A percentile compares a stretch with the other conserved stretches of the same genome.
Conservation (phyloP, 352 stramenopile genomes). For the Elongisporangium anandrum region DNA sequence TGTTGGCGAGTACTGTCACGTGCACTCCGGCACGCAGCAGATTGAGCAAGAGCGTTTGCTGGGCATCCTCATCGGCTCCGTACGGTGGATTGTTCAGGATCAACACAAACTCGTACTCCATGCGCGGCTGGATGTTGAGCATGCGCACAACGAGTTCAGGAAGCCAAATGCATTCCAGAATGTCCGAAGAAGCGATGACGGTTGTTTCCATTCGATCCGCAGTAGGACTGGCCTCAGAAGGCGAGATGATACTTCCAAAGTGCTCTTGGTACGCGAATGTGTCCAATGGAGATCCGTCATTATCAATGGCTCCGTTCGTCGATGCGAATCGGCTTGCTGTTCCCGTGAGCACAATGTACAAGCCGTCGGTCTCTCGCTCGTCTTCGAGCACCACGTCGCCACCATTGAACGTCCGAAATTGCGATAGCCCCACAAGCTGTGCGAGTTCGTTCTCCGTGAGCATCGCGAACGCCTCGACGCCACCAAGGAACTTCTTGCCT, state of each 20-base stretch:
- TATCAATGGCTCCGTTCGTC: constrained; percentile 14
- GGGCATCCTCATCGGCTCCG: constrained; percentile 20
- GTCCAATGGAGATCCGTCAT: constrained; percentile 12
- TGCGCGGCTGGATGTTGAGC: constrained; percentile 55
- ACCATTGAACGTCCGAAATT: constrained; percentile 29
- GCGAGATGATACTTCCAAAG: constrained; percentile 43
- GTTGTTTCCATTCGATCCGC: constrained; percentile 23
- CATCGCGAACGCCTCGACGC: constrained; percentile 50
- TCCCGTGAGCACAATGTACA: constrained; percentile 51
- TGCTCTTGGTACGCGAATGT: constrained; percentile 52
- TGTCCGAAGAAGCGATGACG: constrained; percentile 26
- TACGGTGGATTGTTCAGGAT: constrained; percentile 35
- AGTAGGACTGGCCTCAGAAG: constrained; percentile 17
- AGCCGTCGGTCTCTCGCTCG: constrained; percentile 42
- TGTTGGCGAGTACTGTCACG: constrained; percentile 52
- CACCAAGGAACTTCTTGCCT: constrained; percentile 49
- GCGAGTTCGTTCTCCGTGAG: constrained; percentile 51
- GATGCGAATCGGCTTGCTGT: constrained; percentile 22
- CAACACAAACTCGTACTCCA: constrained; percentile 56
- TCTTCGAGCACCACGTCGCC: constrained; percentile 40
- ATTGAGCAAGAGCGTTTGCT: constrained; percentile 33
- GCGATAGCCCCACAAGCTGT: constrained; percentile 40
- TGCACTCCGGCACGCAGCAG: constrained; percentile 44
- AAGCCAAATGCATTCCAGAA: constrained; percentile 52
- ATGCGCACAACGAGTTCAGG: constrained; percentile 44